Percentiles rank a stretch among this genome's conserved stretches.
Conservation (phyloP, 768 basidiomycete genomes). For the Crassisporium funariophilum region DNA sequence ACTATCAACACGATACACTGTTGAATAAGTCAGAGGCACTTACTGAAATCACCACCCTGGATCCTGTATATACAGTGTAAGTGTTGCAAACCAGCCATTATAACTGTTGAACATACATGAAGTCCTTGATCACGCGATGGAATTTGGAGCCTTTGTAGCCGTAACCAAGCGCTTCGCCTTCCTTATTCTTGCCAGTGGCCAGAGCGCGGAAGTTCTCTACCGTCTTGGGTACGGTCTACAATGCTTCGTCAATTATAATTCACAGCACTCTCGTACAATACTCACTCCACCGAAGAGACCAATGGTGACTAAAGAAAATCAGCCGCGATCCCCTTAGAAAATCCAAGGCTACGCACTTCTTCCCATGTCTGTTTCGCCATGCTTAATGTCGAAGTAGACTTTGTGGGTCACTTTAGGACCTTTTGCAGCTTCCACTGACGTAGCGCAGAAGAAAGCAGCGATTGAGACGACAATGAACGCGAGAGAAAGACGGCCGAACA, state of each 20-base stretch:
- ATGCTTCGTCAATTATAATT: constrained; percentile 1
- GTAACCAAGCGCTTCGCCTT: constrained; percentile 76
- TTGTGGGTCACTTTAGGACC: constrained; percentile 90
- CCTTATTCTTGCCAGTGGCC: constrained; percentile 78
- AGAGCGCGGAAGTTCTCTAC: constrained; percentile 97
- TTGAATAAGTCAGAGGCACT: constrained; percentile 32
- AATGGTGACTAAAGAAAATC: constrained; percentile 61
- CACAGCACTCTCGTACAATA: not conserved
- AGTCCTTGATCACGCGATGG: constrained; percentile 94
- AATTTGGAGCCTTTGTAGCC: constrained; percentile 97
- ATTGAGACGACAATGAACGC: constrained; percentile 63
- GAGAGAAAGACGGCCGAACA: constrained; percentile 67
- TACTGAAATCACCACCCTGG: constrained; percentile 98
- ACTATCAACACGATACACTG: not conserved
- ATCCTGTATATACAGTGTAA: constrained; percentile 57
- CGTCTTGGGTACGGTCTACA: constrained; percentile 91
- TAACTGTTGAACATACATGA: constrained; percentile 60
- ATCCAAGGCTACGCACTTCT: constrained; percentile 52
- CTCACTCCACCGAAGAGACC: constrained; percentile 88
- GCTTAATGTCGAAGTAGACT: constrained; percentile 93
- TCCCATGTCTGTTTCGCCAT: constrained; percentile 86
- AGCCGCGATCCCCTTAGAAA: constrained; percentile 4
- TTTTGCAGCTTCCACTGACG: constrained; percentile 78
- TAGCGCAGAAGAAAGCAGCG: constrained; percentile 70
- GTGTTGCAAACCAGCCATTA: not conserved